Evolutionary conservation across 495 filamentous ascomycete species (phyloP).

Genomic region (Penicillium argentinense): DNA sequence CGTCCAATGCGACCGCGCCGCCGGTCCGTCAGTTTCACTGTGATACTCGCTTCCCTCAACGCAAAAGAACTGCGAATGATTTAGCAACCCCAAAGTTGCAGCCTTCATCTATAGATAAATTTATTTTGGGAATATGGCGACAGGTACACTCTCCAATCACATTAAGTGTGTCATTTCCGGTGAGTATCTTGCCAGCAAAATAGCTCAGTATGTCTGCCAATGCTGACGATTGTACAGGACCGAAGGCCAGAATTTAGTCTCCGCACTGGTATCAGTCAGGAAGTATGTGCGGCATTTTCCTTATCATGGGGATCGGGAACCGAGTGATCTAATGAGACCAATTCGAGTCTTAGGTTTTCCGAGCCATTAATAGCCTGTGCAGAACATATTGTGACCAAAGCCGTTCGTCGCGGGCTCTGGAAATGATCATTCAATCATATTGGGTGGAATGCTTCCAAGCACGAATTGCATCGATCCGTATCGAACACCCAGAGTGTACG

Average conservation of each 20-base stretch:
- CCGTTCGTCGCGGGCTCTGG: conserved; percentile 23
- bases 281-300: conserved; percentile 8
- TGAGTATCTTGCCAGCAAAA: conserved; percentile 4
- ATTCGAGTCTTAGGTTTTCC: background rate
- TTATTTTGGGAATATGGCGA: conserved; percentile 23
- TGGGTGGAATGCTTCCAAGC: conserved; percentile 20
- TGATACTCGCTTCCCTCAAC: conserved; percentile 23
- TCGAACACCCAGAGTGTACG: conserved; percentile 15
- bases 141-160: conserved; percentile 18
- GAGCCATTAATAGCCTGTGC: conserved; percentile 16
- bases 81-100: conserved; percentile 5
- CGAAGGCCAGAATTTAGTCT: conserved; percentile 16
- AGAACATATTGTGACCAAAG: conserved; percentile 24
- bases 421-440: conserved; percentile 27
- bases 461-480: conserved; percentile 9
- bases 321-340: conserved; percentile 8
- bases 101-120: conserved; percentile 21
- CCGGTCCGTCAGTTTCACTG: conserved; percentile 20
- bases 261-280: conserved; percentile 17
- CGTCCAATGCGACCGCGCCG: background rate
- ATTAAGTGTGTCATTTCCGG: conserved; percentile 11
- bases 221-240: conserved; percentile 9
- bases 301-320: background rate
- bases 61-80: conserved; percentile 17
- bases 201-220: background rate